Conservation (phyloP, 225 moss, liverwort and hornwort species). For the Rhytidiadelphus loreus region DNA sequence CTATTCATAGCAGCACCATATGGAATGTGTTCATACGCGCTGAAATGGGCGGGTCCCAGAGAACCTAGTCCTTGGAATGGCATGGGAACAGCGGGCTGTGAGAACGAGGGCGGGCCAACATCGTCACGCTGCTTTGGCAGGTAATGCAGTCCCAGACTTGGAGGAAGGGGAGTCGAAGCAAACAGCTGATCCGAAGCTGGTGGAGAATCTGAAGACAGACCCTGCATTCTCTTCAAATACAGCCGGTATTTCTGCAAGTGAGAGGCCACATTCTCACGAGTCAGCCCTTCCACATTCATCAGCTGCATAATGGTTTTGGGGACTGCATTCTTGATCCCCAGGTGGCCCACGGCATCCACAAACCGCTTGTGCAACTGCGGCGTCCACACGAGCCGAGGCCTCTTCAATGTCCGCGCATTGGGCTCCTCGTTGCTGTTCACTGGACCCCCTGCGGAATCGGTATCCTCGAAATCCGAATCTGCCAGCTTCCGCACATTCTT, state of each 20-base stretch:
- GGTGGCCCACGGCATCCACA: slow-evolving; percentile 81
- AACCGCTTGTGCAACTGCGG: slow-evolving; percentile 88
- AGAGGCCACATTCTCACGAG: slow-evolving; percentile 85
- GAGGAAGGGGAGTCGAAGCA: slow-evolving; percentile 76
- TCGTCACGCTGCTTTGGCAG: slow-evolving; percentile 74
- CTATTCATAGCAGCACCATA: slow-evolving; percentile 44
- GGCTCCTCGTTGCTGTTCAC: slow-evolving; percentile 71
- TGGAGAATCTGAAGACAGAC: slow-evolving; percentile 69
- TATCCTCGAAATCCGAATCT: slow-evolving; percentile 90
- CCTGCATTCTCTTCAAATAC: slow-evolving; percentile 85
- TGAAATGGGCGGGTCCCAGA: slow-evolving; percentile 40
- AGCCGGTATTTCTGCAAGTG: slow-evolving; percentile 84
- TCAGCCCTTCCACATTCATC: slow-evolving; percentile 93
- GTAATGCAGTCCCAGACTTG: slow-evolving; percentile 65
- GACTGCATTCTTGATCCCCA: slow-evolving; percentile 87
- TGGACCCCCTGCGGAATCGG: slow-evolving; percentile 86
- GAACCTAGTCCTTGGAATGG: slow-evolving; percentile 44
- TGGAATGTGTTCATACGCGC: slow-evolving; percentile 66
- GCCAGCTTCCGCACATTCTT: slow-evolving; percentile 72
- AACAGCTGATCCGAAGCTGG: slow-evolving; percentile 86
- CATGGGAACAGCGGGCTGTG: slow-evolving; percentile 38
- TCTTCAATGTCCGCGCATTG: slow-evolving; percentile 77
- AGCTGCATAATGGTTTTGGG: slow-evolving; percentile 97
- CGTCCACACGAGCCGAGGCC: slow-evolving; percentile 89
- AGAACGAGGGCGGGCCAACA: slow-evolving; percentile 38